Evolutionary conservation across 2,329 filamentous ascomycete genomes (phyloP).

Genomic region (Nothophaeocryptopus gaeumannii): DNA sequence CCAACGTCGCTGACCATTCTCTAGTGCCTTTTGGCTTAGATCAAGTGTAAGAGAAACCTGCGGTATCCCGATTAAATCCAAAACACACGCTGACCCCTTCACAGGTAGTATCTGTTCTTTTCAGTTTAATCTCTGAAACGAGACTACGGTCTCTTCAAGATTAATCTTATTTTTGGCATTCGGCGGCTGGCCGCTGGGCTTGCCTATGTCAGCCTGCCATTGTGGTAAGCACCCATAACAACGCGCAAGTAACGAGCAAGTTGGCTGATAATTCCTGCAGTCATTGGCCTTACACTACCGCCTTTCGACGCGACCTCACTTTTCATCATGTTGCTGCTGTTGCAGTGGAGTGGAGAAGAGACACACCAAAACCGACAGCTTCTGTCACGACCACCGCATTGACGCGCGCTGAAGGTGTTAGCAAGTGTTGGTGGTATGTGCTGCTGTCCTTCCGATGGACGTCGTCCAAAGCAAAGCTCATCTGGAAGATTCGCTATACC

Average conservation of each 20-base stretch:
- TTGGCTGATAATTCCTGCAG: too few species aligned
- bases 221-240: background rate
- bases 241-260: too few species aligned
- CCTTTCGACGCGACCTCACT: slow-evolving; percentile 5
- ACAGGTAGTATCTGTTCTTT: slow-evolving; percentile 6
- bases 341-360: slow-evolving; percentile 10
- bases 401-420: background rate
- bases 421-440: background rate
- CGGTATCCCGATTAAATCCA: background rate
- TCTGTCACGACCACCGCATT: background rate
- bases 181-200: slow-evolving; percentile 5
- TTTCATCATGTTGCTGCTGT: slow-evolving; percentile 7
- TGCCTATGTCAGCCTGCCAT: slow-evolving; percentile 1
- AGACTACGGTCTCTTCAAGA: slow-evolving; percentile 2
- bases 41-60: slow-evolving; percentile 4
- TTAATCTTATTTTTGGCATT: slow-evolving; percentile 8
- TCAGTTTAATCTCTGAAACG: slow-evolving; percentile 10
- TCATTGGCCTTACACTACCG: slow-evolving; percentile 8
- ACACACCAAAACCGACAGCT: background rate
- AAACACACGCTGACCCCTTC: background rate
- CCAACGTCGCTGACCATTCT: background rate
- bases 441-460: background rate
- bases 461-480: background rate
- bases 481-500: background rate
- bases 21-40: slow-evolving; percentile 12